Conservation (phyloP, 1,284 basidiomycete species). For the Sanghuangporus baumii region DNA sequence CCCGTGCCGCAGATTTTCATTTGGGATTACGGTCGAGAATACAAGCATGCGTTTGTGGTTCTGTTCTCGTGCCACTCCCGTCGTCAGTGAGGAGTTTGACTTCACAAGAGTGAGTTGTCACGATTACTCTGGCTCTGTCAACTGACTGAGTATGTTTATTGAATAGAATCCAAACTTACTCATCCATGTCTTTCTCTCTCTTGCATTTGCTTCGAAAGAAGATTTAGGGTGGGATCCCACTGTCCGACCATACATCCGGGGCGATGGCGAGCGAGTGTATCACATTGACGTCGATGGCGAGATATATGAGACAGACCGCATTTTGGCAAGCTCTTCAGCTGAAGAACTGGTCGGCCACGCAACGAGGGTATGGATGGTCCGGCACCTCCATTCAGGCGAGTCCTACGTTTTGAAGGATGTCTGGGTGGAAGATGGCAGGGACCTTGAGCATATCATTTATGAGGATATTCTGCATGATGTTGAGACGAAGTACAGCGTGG, state of each 20-base stretch:
- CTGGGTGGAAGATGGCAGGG: not conserved
- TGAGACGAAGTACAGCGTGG: not conserved
- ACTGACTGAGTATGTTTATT: not conserved
- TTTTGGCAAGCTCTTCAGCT: not conserved
- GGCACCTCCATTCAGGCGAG: not conserved
- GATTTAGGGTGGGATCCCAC: conserved; percentile 5
- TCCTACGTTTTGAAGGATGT: not conserved
- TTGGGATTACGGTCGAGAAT: conserved; percentile 17
- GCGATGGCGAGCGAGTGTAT: not conserved
- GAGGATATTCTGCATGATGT: not conserved
- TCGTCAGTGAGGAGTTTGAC: not conserved
- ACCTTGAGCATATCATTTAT: not conserved
- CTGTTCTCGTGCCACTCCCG: not conserved
- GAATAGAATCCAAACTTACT: not conserved
- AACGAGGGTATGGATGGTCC: not conserved
- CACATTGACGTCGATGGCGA: not conserved
- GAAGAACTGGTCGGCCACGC: not conserved
- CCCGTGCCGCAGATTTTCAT: conserved; percentile 14
- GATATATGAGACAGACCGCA: not conserved
- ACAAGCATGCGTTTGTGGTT: not conserved
- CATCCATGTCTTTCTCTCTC: not conserved
- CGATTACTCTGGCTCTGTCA: not conserved
- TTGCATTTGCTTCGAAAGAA: not conserved
- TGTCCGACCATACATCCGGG: not conserved
- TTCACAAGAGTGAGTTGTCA: not conserved